Conservation (phyloP, 1,284 basidiomycete genomes). For the Marasmius tenuissimus region DNA sequence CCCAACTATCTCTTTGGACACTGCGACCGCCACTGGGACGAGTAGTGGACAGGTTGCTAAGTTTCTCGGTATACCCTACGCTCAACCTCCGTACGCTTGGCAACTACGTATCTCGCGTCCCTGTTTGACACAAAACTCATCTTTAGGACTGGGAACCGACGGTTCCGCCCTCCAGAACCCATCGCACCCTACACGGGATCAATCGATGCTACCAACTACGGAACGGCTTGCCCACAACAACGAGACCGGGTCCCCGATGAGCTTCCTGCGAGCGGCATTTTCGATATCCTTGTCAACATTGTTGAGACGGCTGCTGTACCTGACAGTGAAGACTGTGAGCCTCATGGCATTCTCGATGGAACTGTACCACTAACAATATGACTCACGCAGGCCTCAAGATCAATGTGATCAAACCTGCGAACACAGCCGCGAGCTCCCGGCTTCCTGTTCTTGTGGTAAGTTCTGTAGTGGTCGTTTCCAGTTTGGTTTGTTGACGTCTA, state of each 20-base stretch:
- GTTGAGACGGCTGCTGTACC: slow-evolving; percentile 30
- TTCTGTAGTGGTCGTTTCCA: slow-evolving; percentile 1
- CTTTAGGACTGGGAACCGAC: slow-evolving; percentile 9
- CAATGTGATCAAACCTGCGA: slow-evolving; percentile 53
- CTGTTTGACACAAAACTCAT: neutral
- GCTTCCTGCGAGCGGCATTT: slow-evolving; percentile 29
- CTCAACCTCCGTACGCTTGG: slow-evolving; percentile 14
- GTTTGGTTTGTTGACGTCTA: neutral
- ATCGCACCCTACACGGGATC: neutral
- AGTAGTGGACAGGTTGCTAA: slow-evolving; percentile 1
- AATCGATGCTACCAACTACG: slow-evolving; percentile 8
- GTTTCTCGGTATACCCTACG: slow-evolving; percentile 17
- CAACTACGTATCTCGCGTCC: neutral
- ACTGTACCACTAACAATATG: neutral
- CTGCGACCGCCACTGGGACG: slow-evolving; percentile 13
- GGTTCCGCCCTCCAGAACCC: slow-evolving; percentile 13
- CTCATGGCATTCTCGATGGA: neutral
- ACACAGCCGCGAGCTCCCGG: slow-evolving; percentile 33
- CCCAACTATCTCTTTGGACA: slow-evolving; percentile 4
- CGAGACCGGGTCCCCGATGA: slow-evolving; percentile 25
- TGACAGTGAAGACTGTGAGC: slow-evolving; percentile 49
- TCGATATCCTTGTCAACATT: slow-evolving; percentile 35
- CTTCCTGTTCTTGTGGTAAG: slow-evolving; percentile 58
- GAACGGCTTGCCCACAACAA: slow-evolving; percentile 15
- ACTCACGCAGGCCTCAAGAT: slow-evolving; percentile 43